phyloP scores from a whole-genome alignment of 2,329 filamentous ascomycete genomes.

The Coleophoma cylindrospora region DNA sequence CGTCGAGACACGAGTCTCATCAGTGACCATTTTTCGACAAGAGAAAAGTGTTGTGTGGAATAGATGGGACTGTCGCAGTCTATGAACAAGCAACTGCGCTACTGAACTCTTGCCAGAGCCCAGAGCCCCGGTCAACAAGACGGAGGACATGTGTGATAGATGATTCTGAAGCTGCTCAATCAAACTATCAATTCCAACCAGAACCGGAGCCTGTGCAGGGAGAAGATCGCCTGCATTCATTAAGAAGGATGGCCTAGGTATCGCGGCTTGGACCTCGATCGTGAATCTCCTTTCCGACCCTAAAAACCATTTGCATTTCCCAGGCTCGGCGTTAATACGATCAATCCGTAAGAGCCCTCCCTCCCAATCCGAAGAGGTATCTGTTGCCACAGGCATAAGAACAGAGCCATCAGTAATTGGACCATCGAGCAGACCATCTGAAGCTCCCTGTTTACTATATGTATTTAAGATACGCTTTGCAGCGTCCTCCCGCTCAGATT shows the following conservation, averaged over 20 bases:
- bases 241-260: conserved; percentile 58
- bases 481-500: conserved; percentile 74
- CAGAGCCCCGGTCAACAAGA: conserved; percentile 81
- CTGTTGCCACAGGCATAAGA: conserved; percentile 51
- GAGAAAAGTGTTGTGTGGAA: conserved; percentile 84
- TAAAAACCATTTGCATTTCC: conserved; percentile 63
- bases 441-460: conserved; percentile 53
- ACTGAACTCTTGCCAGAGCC: conserved; percentile 88
- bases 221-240: conserved; percentile 51
- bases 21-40: conserved; percentile 81
- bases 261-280: conserved; percentile 71
- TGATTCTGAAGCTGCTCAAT: conserved; percentile 70
- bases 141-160: conserved; percentile 79
- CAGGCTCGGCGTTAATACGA: conserved; percentile 41
- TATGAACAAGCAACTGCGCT: conserved; percentile 69
- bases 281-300: conserved; percentile 70
- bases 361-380: conserved; percentile 61
- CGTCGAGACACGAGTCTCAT: conserved; percentile 82
- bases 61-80: conserved; percentile 65
- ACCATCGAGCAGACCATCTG: conserved; percentile 67
- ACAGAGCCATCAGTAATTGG: conserved; percentile 88
- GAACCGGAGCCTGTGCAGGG: conserved; percentile 42
- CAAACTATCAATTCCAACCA: conserved; percentile 82
- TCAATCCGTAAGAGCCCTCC: conserved; percentile 82
- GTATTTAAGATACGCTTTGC: conserved; percentile 66